phyloP scores from a whole-genome alignment of 495 filamentous ascomycete genomes.

The Penicillium ochrochloron region DNA sequence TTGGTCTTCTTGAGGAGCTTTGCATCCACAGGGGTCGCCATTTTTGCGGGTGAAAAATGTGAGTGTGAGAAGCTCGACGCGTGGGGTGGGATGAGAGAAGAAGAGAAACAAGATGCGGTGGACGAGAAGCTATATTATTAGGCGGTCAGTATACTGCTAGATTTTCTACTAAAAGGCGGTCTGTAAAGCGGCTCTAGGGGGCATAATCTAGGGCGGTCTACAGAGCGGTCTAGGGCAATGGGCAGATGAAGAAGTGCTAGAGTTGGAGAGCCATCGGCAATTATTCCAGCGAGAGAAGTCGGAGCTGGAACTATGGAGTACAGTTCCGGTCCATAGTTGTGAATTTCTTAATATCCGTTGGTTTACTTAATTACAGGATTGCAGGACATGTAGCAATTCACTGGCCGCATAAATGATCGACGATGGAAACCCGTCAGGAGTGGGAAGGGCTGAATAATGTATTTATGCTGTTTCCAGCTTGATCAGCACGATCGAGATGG shows the following conservation, averaged over 20 bases:
- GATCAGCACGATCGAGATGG: too few relatives aligned
- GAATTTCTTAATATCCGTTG: not conserved
- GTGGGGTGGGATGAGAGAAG: not conserved
- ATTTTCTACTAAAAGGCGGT: not conserved
- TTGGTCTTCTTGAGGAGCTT: slow-evolving; percentile 89
- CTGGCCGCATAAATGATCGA: not conserved
- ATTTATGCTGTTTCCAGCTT: too few relatives aligned
- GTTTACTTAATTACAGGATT: not conserved
- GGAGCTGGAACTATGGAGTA: too few relatives aligned
- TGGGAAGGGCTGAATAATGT: not conserved
- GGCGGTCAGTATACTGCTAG: not conserved
- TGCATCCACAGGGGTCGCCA: slow-evolving; percentile 79
- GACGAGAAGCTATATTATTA: slow-evolving; percentile 3
- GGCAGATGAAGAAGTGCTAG: not conserved
- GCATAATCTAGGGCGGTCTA: not conserved
- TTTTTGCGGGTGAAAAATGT: slow-evolving; percentile 36
- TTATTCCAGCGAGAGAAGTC: not conserved
- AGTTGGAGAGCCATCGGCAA: not conserved
- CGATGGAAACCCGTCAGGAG: too few relatives aligned
- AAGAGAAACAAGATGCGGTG: not conserved
- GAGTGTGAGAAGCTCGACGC: slow-evolving; percentile 1
- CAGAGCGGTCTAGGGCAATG: not conserved
- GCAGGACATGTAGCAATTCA: not conserved
- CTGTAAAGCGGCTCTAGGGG: not conserved
- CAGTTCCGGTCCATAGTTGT: not conserved